Base-by-base conservation (phyloP, 2,329 filamentous ascomycete genomes). In the Fusarium verrucosum region DNA sequence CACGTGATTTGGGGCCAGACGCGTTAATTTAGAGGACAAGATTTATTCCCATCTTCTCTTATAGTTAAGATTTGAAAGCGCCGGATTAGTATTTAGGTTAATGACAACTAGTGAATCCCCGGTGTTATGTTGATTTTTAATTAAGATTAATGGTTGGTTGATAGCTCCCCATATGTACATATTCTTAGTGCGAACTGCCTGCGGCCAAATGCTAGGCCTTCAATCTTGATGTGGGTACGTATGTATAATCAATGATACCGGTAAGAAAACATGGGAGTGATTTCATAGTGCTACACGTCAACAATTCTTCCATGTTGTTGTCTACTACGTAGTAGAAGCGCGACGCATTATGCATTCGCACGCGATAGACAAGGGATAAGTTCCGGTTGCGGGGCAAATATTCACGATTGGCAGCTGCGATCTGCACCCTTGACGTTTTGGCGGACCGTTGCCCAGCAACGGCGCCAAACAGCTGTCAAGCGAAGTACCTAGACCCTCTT, bases 401-500 rank as follows among this genome's bases (percentile, higher is more conserved):
- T 60, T 54, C 59, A 56, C 52, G 40, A 53, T 61, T 58, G 47
- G 57, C 50, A 64, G 49, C 43, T 56, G 38, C 53, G 68, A 68
- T 68, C 66, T 52, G 56, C 59, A 65, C 43, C 58, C 58, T 56
- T 55, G 47, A 50, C 43, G 38, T 52, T 56, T 65, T 16, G 56
- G 56, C 50, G 66, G 51, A 37, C 20, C 10, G 70, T 73, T 73
- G 70, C 70, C 62, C 58, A 64, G 71, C 70, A 73, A 73, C 70
- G 28, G 10, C 37, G 37, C 61, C 50, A 72, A 71, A 72, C 69
- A 72, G 40, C 42, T 44, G 22, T 28, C 45, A 67, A 62, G 66
- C 70, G 65, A 73, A 62, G n/a, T n/a, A n/a, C n/a, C n/a, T n/a
- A n/a, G 56, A 50, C 56, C 54, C 37, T 55, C 57, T 19, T 32